These are phyloP conservation scores for Geosmithia putterillii DNA, from an alignment of 2,329 filamentous ascomycete genomes.

Conservation along the genomic window DNA sequence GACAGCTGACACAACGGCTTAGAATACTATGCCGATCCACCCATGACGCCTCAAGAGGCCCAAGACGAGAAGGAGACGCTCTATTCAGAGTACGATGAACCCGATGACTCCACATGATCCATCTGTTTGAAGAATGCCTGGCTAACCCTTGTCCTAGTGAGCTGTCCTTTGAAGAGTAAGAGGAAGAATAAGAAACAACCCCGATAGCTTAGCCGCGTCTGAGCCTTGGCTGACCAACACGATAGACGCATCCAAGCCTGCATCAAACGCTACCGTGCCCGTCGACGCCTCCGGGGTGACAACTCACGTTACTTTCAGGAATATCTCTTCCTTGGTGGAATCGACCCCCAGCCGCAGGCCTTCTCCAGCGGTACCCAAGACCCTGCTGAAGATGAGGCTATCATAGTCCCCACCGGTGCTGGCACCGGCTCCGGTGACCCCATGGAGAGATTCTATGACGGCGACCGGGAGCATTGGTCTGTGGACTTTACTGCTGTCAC, in stretches of 20 bases:
- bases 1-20: neutral
- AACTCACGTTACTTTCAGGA: slow-evolving; percentile 58
- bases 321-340: slow-evolving; percentile 73
- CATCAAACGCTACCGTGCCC: slow-evolving; percentile 68
- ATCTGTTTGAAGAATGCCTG: neutral
- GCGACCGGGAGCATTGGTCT: slow-evolving; percentile 46
- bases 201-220: neutral
- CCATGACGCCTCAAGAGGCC: slow-evolving; percentile 59
- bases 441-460: slow-evolving; percentile 34
- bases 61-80: slow-evolving; percentile 49
- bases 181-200: neutral
- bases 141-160: slow-evolving; percentile 20
- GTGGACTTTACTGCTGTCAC: slow-evolving; percentile 73
- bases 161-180: slow-evolving; percentile 44
- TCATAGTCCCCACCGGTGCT: slow-evolving; percentile 48
- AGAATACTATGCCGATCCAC: slow-evolving; percentile 70
- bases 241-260: slow-evolving; percentile 72
- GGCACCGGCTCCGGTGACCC: slow-evolving; percentile 22
- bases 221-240: neutral
- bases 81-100: slow-evolving; percentile 54
- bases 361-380: slow-evolving; percentile 51
- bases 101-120: neutral
- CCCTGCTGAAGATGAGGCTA: slow-evolving; percentile 42
- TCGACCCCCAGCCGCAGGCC: slow-evolving; percentile 41
- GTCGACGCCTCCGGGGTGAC: slow-evolving; percentile 58